These are phyloP conservation scores for Boechera divaricarpa DNA, from an alignment of 345 rosid species.

Conservation along the genomic window DNA sequence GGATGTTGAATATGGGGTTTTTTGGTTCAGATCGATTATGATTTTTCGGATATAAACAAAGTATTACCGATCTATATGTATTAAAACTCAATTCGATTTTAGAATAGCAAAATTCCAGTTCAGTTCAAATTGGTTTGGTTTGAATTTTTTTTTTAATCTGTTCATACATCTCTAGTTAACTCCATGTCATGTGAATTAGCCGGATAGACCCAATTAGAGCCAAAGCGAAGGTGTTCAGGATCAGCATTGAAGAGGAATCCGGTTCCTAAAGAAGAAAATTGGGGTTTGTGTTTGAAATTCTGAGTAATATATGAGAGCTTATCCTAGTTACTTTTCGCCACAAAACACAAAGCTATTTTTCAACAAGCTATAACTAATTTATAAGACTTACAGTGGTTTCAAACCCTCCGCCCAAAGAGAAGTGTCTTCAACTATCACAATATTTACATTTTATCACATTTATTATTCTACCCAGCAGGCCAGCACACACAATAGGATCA, in stretches of 20 bases:
- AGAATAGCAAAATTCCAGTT: neutral
- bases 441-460: conserved; percentile 31
- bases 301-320: too few relatives aligned
- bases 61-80: too few relatives aligned
- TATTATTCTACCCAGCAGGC: conserved; percentile 1
- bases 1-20: too few relatives aligned
- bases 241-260: neutral
- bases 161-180: neutral
- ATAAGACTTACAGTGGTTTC: neutral
- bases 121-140: neutral
- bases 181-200: neutral
- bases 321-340: neutral
- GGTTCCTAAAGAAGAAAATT: neutral
- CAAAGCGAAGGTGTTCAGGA: neutral
- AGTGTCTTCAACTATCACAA: conserved; percentile 26
- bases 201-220: neutral
- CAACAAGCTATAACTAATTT: conserved; percentile 3
- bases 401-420: neutral
- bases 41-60: neutral
- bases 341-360: conserved; percentile 1
- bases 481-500: conserved; percentile 27
- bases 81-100: neutral
- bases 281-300: neutral
- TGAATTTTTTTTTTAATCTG: neutral
- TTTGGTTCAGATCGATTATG: neutral